Base-by-base conservation (phyloP, 2,329 filamentous ascomycete species). In the Passalora sequoiae region DNA sequence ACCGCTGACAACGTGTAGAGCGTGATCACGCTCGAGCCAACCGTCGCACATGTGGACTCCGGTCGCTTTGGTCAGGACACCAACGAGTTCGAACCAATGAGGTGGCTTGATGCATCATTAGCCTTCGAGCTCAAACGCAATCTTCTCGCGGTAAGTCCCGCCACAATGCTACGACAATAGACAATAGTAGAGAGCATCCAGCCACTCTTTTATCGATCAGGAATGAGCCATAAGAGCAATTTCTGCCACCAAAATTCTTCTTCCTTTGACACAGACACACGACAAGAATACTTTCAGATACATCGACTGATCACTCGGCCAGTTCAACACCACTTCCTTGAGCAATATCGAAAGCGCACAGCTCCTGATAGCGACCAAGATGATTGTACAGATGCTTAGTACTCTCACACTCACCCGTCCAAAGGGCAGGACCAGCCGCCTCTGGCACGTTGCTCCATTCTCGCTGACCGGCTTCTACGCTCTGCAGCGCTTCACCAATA, bases 1-100 rank as follows among this genome's bases (percentile, higher is more conserved):
- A 24, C 19, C 21, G 16, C 31, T 35, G 29, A 25, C n/a, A 27
- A 21, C 20, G 41, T 4, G 38, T 27, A 53, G 46, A 47, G 39
- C 22, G 47, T 45, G 2, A 49, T 53, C 37, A 16, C 43, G 13
- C 24, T 53, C 8, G 35, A 42, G 12, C 38, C 44, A 7, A 17
- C 41, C 21, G 31, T 40, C 15, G 40, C 37, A 6, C 44, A 46
- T 31, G n/a, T 38, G 19, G 38, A 53, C 31, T 30, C 40, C 6
- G 12, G n/a, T 17, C 12, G 17, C 12, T 40, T 40, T 30, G 43
- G 43, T 15, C 29, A 21, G 13, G 43, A 45, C 13, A 17, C 40
- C 6, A 29, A 29, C 31, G 15, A 12, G 9, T 43, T 37, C 16
- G 28, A 43, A 12, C 40, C 40, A 37, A 32, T 24, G 15, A 30